A percentile compares a stretch with the other conserved stretches of the same genome.
phyloP scores from a whole-genome alignment of 306 rosid genomes.

The Citrullus mucosospermus region DNA sequence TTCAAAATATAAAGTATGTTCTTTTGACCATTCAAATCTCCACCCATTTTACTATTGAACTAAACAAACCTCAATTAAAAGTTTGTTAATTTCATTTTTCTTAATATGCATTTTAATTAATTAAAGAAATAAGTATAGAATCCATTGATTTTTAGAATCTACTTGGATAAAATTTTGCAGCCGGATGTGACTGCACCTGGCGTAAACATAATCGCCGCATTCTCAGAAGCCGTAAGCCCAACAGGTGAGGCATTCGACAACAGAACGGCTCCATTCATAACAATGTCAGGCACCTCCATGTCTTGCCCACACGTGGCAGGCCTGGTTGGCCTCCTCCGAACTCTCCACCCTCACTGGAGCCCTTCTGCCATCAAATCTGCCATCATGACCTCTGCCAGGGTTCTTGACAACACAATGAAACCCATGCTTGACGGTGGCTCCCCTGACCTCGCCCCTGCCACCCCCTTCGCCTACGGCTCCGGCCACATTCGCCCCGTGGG shows the following conservation, averaged over 20 bases:
- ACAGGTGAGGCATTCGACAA: conserved; percentile 22
- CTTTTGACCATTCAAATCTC: too few species aligned
- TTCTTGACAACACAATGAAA: conserved; percentile 34
- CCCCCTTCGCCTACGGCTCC: conserved; percentile 37
- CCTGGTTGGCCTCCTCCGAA: conserved; percentile 52
- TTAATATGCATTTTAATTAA: too few species aligned
- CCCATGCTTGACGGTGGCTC: conserved; percentile 27
- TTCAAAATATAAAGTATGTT: too few species aligned
- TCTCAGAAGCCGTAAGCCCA: conserved; percentile 31
- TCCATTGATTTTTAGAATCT: too few species aligned
- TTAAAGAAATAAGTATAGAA: too few species aligned
- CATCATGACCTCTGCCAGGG: conserved; percentile 53
- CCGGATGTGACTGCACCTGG: conserved; percentile 78
- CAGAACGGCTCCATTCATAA: conserved; percentile 34
- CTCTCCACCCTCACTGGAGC: conserved; percentile 49
- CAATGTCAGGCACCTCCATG: conserved; percentile 75
- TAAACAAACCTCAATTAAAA: too few species aligned
- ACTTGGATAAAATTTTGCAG: conserved; percentile 13
- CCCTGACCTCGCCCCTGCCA: conserved; percentile 3
- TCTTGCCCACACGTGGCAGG: conserved; percentile 75
- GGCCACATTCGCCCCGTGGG: conserved; percentile 61
- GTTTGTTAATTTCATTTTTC: too few species aligned
- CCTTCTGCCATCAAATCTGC: conserved; percentile 57
- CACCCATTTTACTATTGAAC: too few species aligned
- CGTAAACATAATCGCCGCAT: conserved; percentile 57